phyloP scores from a whole-genome alignment of 2,329 filamentous ascomycete species.

The Erysiphe pulchra region DNA sequence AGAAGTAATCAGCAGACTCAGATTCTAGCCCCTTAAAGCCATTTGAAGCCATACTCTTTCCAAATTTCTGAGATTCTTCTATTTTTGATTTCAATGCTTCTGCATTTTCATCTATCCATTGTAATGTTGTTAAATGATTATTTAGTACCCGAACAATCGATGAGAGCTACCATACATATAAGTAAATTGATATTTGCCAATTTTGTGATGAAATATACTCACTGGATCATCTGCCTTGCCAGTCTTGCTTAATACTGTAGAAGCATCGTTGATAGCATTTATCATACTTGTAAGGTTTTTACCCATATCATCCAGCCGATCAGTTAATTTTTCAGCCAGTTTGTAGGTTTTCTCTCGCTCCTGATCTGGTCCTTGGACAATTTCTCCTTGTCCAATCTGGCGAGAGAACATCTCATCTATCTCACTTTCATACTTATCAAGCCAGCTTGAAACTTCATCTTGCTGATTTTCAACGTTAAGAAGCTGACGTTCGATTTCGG shows the following conservation, averaged over 20 bases:
- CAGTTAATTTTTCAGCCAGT: slow-evolving; percentile 75
- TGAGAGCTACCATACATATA: slow-evolving; percentile 34
- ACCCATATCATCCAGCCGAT: slow-evolving; percentile 79
- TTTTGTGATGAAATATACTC: slow-evolving; percentile 16
- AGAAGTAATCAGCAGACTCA: slow-evolving; percentile 69
- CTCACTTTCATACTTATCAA: slow-evolving; percentile 77
- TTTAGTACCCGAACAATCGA: slow-evolving; percentile 93
- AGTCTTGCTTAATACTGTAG: slow-evolving; percentile 69
- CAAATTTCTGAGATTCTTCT: slow-evolving; percentile 52
- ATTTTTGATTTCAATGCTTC: slow-evolving; percentile 64
- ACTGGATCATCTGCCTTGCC: slow-evolving; percentile 72
- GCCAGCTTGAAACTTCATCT: slow-evolving; percentile 64
- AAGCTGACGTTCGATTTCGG: slow-evolving; percentile 82
- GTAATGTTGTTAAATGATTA: slow-evolving; percentile 69
- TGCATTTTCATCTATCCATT: slow-evolving; percentile 78
- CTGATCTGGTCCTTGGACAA: slow-evolving; percentile 69
- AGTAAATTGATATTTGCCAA: slow-evolving; percentile 1
- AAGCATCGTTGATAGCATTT: slow-evolving; percentile 87
- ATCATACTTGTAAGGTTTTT: slow-evolving; percentile 90
- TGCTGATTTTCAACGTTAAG: slow-evolving; percentile 78
- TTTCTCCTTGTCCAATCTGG: slow-evolving; percentile 49
- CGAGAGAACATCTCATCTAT: slow-evolving; percentile 71
- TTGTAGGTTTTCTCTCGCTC: slow-evolving; percentile 94
- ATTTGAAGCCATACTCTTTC: slow-evolving; percentile 28
- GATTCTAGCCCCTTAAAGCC: slow-evolving; percentile 34